Percentiles rank a stretch among this genome's conserved stretches.
Evolutionary conservation across 805 yeast species (phyloP).

Genomic region (Candida ortonii): DNA sequence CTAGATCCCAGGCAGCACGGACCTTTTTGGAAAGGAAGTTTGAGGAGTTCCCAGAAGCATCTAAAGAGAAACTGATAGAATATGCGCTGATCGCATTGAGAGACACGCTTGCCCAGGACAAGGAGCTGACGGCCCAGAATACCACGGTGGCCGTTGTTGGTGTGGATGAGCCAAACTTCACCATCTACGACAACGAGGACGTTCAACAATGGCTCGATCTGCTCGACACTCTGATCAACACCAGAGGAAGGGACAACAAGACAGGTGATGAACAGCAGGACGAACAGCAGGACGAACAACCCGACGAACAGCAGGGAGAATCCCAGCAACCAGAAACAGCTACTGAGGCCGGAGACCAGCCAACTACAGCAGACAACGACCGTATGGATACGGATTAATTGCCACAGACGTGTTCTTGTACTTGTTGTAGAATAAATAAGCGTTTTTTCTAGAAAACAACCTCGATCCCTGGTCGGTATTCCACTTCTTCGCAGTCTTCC

Average conservation of each 20-base stretch:
- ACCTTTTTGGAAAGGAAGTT: slow-evolving; percentile 89
- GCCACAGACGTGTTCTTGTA: slow-evolving; percentile 1
- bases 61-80: slow-evolving; percentile 70
- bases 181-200: slow-evolving; percentile 79
- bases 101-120: slow-evolving; percentile 92
- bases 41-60: slow-evolving; percentile 59
- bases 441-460: slow-evolving; percentile 27
- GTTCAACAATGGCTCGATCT: slow-evolving; percentile 81
- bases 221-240: slow-evolving; percentile 63
- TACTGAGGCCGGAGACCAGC: slow-evolving; percentile 5
- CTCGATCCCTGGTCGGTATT: slow-evolving; percentile 57
- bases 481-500: slow-evolving; percentile 81
- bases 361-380: slow-evolving; percentile 25
- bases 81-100: slow-evolving; percentile 89
- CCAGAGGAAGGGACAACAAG: slow-evolving; percentile 44
- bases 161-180: slow-evolving; percentile 60
- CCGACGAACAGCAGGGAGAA: slow-evolving; percentile 20
- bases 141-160: slow-evolving; percentile 95
- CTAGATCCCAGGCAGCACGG: slow-evolving; percentile 97
- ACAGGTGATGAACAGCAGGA: slow-evolving; percentile 30
- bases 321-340: slow-evolving; percentile 8
- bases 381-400: slow-evolving; percentile 36
- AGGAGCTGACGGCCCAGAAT: slow-evolving; percentile 78
- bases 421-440: slow-evolving; percentile 1
- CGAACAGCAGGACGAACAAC: slow-evolving; percentile 30